These are phyloP conservation scores for Pneumocystis canis DNA, from an alignment of 1,139 yeast genomes.

Conservation along the genomic window DNA sequence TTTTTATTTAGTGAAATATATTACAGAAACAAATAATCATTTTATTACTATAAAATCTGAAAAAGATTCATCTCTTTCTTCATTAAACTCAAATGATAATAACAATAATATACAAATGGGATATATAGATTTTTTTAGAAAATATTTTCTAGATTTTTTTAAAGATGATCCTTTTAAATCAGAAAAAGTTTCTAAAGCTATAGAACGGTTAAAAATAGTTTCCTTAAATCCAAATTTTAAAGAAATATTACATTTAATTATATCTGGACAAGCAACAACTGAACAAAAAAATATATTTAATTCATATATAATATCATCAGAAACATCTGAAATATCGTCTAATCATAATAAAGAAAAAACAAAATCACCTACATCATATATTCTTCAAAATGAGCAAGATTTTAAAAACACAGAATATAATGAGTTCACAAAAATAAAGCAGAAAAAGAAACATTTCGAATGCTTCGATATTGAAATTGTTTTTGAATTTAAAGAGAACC, in stretches of 20 bases:
- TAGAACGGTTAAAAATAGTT: background rate
- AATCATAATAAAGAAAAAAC: background rate
- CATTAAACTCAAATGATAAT: background rate
- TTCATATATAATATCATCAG: background rate
- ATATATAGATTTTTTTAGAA: background rate
- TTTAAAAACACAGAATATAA: background rate
- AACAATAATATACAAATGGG: background rate
- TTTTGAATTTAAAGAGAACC: conserved; percentile 1
- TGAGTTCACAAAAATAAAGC: background rate
- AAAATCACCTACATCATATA: background rate
- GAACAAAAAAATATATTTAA: background rate
- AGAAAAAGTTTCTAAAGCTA: background rate
- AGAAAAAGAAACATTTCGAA: background rate
- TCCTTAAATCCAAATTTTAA: background rate
- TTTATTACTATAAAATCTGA: background rate
- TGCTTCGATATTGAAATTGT: background rate
- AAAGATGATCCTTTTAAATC: background rate
- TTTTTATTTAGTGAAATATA: background rate
- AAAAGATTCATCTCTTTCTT: background rate
- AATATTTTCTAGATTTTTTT: background rate
- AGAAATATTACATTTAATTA: background rate
- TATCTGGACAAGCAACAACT: background rate
- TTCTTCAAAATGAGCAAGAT: background rate
- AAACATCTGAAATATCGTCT: background rate
- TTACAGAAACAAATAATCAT: background rate